Evolutionary conservation across 129 eudicot genomes (phyloP).

Genomic region (Centella asiatica): DNA sequence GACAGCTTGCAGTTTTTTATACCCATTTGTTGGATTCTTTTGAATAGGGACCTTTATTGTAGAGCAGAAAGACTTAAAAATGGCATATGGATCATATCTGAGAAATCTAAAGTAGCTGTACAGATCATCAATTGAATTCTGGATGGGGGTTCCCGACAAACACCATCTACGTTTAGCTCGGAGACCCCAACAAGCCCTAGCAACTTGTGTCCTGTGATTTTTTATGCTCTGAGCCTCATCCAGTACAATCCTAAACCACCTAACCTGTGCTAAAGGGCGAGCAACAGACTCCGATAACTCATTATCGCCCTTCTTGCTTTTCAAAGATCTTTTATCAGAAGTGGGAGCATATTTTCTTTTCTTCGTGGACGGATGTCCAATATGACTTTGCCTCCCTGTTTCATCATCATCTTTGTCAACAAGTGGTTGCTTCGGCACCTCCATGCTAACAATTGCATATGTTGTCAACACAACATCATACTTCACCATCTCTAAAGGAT

Average conservation of each 20-base stretch:
- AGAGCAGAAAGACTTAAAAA: conserved; percentile 47
- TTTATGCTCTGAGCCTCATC: conserved; percentile 99
- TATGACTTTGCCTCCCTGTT: conserved; percentile 25
- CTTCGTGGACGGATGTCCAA: conserved; percentile 25
- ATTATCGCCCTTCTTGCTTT: conserved; percentile 47
- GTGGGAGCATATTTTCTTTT: conserved; percentile 47
- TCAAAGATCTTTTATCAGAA: conserved; percentile 34
- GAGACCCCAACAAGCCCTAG: conserved; percentile 97
- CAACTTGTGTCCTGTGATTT: conserved; percentile 83
- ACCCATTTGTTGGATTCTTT: conserved; percentile 53
- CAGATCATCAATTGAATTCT: conserved; percentile 92
- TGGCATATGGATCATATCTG: conserved; percentile 71
- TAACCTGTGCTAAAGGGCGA: conserved; percentile 73
- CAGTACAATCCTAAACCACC: conserved; percentile 92
- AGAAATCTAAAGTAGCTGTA: conserved; percentile 94
- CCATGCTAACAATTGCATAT: conserved; percentile 84
- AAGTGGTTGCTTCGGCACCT: conserved; percentile 79
- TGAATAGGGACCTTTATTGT: conserved; percentile 58
- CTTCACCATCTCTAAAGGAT: conserved; percentile 71
- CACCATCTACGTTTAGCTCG: conserved; percentile 97
- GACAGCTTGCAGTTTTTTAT: conserved; percentile 81
- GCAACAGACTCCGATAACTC: conserved; percentile 46
- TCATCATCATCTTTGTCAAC: conserved; percentile 58
- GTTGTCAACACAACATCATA: conserved; percentile 94
- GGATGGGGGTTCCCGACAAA: conserved; percentile 95